Conservation (phyloP, 768 basidiomycete species). For the Pleurotus giganteus region DNA sequence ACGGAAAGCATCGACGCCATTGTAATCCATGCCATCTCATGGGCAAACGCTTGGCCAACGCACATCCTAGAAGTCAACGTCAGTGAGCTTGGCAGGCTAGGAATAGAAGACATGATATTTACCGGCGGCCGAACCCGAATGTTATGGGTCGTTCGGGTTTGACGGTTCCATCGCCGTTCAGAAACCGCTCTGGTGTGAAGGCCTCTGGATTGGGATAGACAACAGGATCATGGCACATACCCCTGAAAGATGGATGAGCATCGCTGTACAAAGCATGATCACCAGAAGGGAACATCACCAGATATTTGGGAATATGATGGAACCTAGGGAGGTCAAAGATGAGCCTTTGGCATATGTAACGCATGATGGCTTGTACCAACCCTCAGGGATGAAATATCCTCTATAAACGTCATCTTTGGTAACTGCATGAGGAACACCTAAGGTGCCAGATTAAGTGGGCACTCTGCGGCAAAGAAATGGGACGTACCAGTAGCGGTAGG, state of each 20-base stretch:
- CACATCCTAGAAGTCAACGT: not conserved
- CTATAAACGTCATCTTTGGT: conserved; percentile 39
- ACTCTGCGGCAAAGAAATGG: not conserved
- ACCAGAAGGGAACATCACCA: conserved; percentile 22
- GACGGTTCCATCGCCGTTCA: conserved; percentile 17
- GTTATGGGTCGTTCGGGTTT: conserved; percentile 11
- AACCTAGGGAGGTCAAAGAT: not conserved
- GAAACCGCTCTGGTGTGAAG: conserved; percentile 41
- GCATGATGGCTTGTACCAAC: conserved; percentile 18
- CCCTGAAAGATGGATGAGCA: conserved; percentile 24
- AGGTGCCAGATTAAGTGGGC: not conserved
- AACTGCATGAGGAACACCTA: conserved; percentile 28
- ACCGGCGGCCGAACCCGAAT: conserved; percentile 27
- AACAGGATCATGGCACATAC: conserved; percentile 33
- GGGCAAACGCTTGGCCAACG: not conserved
- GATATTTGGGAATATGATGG: conserved; percentile 36
- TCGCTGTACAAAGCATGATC: not conserved
- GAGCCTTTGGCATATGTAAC: conserved; percentile 4
- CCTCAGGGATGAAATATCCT: conserved; percentile 38
- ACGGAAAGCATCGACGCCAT: conserved; percentile 30
- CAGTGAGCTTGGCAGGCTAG: not conserved
- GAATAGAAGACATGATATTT: not conserved
- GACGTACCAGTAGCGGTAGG: conserved; percentile 16
- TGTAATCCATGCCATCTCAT: conserved; percentile 26
- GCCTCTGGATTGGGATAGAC: conserved; percentile 36